phyloP scores from a whole-genome alignment of 768 basidiomycete genomes.

The Boletellus sp. region DNA sequence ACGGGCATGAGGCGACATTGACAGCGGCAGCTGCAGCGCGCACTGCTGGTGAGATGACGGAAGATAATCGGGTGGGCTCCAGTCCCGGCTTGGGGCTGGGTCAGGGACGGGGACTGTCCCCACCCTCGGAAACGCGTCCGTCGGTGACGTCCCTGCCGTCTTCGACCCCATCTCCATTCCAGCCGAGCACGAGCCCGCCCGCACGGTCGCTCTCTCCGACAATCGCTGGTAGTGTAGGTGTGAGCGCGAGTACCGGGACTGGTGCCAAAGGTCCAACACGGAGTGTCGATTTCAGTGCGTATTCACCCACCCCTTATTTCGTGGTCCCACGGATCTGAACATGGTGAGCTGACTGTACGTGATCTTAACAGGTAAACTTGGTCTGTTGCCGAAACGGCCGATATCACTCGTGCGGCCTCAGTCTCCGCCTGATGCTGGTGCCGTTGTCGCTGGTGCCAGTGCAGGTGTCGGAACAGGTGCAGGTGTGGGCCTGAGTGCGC shows the following conservation, averaged over 20 bases:
- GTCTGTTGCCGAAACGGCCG: slow-evolving; percentile 69
- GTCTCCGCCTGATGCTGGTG: slow-evolving; percentile 24
- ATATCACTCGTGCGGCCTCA: slow-evolving; percentile 49
- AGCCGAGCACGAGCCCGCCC: neutral
- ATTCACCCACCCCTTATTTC: too few relatives aligned
- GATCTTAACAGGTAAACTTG: slow-evolving; percentile 50
- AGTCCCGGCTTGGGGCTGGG: too few relatives aligned
- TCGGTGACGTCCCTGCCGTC: slow-evolving; percentile 1
- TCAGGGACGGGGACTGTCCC: neutral
- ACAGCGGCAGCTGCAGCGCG: too few relatives aligned
- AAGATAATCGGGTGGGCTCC: too few relatives aligned
- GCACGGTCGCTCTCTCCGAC: slow-evolving; percentile 12
- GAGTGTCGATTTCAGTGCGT: slow-evolving; percentile 34
- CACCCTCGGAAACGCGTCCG: slow-evolving; percentile 3
- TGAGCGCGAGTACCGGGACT: neutral
- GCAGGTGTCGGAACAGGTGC: neutral
- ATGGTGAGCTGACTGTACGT: neutral
- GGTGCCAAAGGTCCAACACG: slow-evolving; percentile 9
- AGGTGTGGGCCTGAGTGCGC: neutral
- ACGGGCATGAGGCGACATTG: too few relatives aligned
- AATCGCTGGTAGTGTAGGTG: too few relatives aligned
- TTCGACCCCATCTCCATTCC: neutral
- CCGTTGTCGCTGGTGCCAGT: neutral
- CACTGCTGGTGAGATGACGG: too few relatives aligned
- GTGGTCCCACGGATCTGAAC: too few relatives aligned